Base-by-base conservation (phyloP, 1,284 basidiomycete species). In the Vanrija pseudolonga region DNA sequence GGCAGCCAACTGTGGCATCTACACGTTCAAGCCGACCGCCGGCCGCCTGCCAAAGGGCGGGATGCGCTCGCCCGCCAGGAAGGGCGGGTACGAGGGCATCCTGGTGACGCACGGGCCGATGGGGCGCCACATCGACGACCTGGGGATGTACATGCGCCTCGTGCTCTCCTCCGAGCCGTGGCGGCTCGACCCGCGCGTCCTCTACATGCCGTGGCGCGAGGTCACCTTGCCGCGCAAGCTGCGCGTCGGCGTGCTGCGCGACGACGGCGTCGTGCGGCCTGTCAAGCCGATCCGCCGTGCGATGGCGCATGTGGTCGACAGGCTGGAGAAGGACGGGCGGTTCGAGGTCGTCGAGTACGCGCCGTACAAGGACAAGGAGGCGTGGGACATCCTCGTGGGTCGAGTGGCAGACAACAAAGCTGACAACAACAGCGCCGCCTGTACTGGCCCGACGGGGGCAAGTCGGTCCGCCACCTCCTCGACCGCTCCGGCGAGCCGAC, bases 81-180 rank as follows among this genome's bases (percentile, higher is more conserved):
- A 84, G 66, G 85, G 48, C 19, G 38, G 24, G 24, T 26, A 50
- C 18, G 48, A 86, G 48, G 82, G 84, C 6, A 68, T 88, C 19
- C 76, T 78, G 1, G 85, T 84, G 3, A 85, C 87, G 18, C 75
- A 87, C 0, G 88, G 88, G 0, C 88, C 88, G 1, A 77, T 89
- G 47, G 77, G 83, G 5, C 78, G 75, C 26, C 81, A 79, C 19
- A 56, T 88, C 15, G 76, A 69, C 8, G 84, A 81, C 6, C 65
- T 89, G 41, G 85, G 83, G 64, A 59, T 76, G 0, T 87, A 88
- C 73, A 81, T 82, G 64, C 80, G 84, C 64, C 63, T 68, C 2
- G 51, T 64, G 17, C 51, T 56, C 18, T 40, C 77, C 48, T 65
- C 77, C 20, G 74, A 83, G 58, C 85, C 86, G 1, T 89, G 88